Evolutionary conservation across 2,329 filamentous ascomycete genomes (phyloP).

Genomic region (Hirsutella thompsonii): DNA sequence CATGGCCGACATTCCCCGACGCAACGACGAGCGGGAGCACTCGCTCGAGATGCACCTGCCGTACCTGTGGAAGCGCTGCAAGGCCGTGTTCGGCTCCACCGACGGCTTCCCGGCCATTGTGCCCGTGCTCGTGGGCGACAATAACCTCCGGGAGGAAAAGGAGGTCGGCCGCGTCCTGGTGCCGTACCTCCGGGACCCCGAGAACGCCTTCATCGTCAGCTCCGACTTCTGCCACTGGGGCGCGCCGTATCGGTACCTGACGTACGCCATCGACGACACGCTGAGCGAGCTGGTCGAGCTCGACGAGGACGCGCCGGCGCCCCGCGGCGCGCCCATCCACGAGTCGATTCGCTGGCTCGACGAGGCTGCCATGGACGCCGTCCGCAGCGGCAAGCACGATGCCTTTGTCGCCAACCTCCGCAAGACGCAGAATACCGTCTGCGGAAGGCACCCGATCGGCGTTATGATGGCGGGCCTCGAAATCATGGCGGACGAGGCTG

Average conservation of each 20-base stretch:
- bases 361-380: conserved; percentile 68
- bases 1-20: conserved; percentile 43
- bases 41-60: conserved; percentile 95
- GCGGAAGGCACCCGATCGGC: conserved; percentile 88
- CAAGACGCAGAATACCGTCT: conserved; percentile 79
- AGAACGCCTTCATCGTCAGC: conserved; percentile 75
- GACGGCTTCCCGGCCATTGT: conserved; percentile 60
- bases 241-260: conserved; percentile 63
- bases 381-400: conserved; percentile 62
- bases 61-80: conserved; percentile 71
- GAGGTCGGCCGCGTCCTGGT: conserved; percentile 58
- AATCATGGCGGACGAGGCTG: conserved; percentile 30
- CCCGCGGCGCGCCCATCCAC: conserved; percentile 47
- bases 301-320: conserved; percentile 16
- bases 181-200: conserved; percentile 62
- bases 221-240: conserved; percentile 99
- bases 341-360: conserved; percentile 78
- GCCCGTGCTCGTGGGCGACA: conserved; percentile 76
- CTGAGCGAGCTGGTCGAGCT: conserved; percentile 27
- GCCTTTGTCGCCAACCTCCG: conserved; percentile 56
- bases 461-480: conserved; percentile 85
- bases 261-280: conserved; percentile 43
- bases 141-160: conserved; percentile 50
- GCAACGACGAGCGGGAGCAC: conserved; percentile 71
- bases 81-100: conserved; percentile 33